These are phyloP conservation scores for Cercospora beticola DNA, from an alignment of 2,329 filamentous ascomycete genomes.

Conservation along the genomic window DNA sequence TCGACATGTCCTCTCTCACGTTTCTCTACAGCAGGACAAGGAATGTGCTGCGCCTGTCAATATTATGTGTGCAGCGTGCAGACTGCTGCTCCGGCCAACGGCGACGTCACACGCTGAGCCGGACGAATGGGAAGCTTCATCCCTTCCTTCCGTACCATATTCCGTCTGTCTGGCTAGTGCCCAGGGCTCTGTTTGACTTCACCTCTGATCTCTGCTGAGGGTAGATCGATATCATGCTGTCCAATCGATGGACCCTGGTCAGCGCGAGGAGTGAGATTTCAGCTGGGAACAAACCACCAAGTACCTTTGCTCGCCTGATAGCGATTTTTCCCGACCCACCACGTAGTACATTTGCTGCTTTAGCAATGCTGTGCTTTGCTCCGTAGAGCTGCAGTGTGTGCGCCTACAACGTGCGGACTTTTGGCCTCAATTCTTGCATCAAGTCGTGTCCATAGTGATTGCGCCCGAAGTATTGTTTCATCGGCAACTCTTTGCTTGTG, in stretches of 20 bases:
- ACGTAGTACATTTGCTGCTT: background rate
- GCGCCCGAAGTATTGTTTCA: background rate
- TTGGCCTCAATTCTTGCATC: background rate
- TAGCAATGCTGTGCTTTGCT: background rate
- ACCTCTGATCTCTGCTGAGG: background rate
- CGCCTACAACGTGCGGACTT: background rate
- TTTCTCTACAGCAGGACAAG: background rate
- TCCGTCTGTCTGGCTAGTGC: background rate
- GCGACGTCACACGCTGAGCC: background rate
- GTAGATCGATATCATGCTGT: slow-evolving; percentile 1
- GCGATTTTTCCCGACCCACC: background rate
- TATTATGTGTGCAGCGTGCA: background rate
- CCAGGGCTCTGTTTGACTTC: background rate
- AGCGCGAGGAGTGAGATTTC: background rate
- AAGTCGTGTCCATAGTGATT: background rate
- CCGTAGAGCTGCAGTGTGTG: background rate
- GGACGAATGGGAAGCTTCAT: background rate
- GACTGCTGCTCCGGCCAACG: background rate
- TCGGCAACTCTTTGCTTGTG: background rate
- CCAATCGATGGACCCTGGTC: background rate
- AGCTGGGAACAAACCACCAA: background rate
- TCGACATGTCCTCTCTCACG: background rate
- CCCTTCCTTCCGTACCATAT: background rate
- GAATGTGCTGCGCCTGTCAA: background rate
- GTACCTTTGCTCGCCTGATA: background rate